Percentiles rank a stretch among this genome's conserved stretches.
phyloP scores from a whole-genome alignment of 2,329 filamentous ascomycete genomes.

The Botrytis aclada region DNA sequence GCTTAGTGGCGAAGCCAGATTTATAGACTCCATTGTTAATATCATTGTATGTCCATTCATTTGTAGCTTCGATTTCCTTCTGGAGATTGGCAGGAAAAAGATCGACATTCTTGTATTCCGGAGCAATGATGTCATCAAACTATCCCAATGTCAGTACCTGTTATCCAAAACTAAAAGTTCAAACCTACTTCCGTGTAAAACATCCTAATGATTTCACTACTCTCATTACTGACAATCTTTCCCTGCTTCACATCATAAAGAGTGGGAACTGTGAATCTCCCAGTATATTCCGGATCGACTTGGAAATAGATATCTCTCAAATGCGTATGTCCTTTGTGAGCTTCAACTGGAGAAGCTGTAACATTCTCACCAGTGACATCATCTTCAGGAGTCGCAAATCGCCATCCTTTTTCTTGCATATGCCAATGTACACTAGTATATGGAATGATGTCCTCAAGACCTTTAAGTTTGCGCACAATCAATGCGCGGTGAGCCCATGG shows the following conservation, averaged over 20 bases:
- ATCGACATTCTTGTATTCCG: slow-evolving; percentile 57
- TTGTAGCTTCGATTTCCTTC: slow-evolving; percentile 66
- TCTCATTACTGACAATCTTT: slow-evolving; percentile 79
- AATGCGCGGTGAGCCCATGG: slow-evolving; percentile 83
- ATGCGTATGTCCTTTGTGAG: slow-evolving; percentile 62
- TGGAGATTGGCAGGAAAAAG: slow-evolving; percentile 66
- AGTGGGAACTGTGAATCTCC: slow-evolving; percentile 67
- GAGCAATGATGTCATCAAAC: slow-evolving; percentile 70
- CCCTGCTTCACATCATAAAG: slow-evolving; percentile 63
- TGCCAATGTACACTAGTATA: slow-evolving; percentile 51
- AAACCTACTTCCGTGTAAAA: slow-evolving; percentile 69
- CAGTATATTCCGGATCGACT: slow-evolving; percentile 61
- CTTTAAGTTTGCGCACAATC: slow-evolving; percentile 87
- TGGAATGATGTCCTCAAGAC: slow-evolving; percentile 78
- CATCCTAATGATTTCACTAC: slow-evolving; percentile 81
- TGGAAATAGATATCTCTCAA: slow-evolving; percentile 66
- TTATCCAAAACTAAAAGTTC: slow-evolving; percentile 31
- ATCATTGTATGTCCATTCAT: slow-evolving; percentile 75
- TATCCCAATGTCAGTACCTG: slow-evolving; percentile 41
- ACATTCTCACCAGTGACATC: slow-evolving; percentile 60
- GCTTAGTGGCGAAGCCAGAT: slow-evolving; percentile 79
- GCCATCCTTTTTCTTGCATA: slow-evolving; percentile 65
- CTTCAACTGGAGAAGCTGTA: slow-evolving; percentile 58
- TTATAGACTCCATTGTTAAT: slow-evolving; percentile 74
- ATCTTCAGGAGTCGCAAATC: slow-evolving; percentile 59